Conservation (phyloP, 331 rosid species). For the Acacia pycnantha region DNA sequence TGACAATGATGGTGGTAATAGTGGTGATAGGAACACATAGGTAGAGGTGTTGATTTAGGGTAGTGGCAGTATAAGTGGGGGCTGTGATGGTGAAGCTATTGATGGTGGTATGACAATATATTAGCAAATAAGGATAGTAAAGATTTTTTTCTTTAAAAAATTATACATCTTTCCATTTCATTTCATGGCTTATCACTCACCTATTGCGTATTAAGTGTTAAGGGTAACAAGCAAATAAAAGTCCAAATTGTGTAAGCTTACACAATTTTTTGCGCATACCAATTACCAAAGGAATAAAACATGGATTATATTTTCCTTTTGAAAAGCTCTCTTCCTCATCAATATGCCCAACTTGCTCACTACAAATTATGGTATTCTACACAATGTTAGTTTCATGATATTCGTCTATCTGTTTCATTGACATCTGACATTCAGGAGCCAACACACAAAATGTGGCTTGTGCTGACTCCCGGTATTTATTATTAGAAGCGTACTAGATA, state of each 20-base stretch:
- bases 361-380: neutral
- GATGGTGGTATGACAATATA: neutral
- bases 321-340: neutral
- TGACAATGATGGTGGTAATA: neutral
- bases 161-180: neutral
- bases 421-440: conserved; percentile 1
- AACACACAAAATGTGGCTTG: conserved; percentile 7
- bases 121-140: neutral
- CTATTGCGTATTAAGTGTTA: neutral
- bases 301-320: neutral
- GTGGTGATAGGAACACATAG: neutral
- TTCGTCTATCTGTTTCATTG: neutral
- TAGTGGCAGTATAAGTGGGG: neutral
- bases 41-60: neutral
- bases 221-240: neutral
- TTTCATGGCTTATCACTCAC: neutral
- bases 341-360: neutral
- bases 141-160: neutral
- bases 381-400: neutral
- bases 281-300: neutral
- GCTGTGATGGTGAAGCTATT: neutral
- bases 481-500: neutral
- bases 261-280: neutral
- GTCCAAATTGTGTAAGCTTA: neutral
- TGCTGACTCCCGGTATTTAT: neutral